These are phyloP conservation scores for Solanum paucissectum DNA, from an alignment of 257 asterid genomes.

Conservation along the genomic window DNA sequence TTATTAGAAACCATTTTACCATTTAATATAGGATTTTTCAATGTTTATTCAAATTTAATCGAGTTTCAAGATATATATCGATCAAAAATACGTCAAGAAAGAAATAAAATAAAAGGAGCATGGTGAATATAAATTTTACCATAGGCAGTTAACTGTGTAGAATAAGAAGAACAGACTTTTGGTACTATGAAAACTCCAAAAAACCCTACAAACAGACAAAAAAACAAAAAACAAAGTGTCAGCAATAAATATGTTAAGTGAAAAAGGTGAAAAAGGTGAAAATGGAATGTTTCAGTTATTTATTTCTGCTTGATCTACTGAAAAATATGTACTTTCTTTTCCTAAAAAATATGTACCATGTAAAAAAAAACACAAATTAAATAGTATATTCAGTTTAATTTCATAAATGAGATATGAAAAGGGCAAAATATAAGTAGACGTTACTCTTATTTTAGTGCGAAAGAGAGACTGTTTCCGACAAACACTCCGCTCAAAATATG, in stretches of 20 bases:
- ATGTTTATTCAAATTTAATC: neutral
- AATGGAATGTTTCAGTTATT: neutral
- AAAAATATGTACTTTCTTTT: neutral
- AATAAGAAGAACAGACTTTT: slow-evolving; percentile 71
- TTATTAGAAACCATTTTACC: neutral
- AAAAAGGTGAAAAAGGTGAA: neutral
- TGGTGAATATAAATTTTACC: neutral
- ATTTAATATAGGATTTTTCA: neutral
- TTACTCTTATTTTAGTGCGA: neutral
- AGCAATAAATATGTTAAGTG: neutral
- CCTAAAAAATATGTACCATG: neutral
- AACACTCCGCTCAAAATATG: neutral
- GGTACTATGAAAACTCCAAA: slow-evolving; percentile 77
- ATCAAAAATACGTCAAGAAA: neutral
- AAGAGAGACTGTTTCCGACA: too few species aligned
- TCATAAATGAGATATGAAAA: accelerated
- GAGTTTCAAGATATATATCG: accelerated
- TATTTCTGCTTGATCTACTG: neutral
- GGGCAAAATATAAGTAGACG: neutral
- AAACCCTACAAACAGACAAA: slow-evolving; percentile 41
- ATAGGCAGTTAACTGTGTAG: slow-evolving; percentile 5
- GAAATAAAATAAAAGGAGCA: neutral
- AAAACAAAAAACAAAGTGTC: neutral
- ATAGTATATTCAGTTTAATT: neutral
- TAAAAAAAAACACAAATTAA: too few species aligned